Base-by-base conservation (phyloP, 1,284 basidiomycete genomes). In the Entoloma clypeatum region DNA sequence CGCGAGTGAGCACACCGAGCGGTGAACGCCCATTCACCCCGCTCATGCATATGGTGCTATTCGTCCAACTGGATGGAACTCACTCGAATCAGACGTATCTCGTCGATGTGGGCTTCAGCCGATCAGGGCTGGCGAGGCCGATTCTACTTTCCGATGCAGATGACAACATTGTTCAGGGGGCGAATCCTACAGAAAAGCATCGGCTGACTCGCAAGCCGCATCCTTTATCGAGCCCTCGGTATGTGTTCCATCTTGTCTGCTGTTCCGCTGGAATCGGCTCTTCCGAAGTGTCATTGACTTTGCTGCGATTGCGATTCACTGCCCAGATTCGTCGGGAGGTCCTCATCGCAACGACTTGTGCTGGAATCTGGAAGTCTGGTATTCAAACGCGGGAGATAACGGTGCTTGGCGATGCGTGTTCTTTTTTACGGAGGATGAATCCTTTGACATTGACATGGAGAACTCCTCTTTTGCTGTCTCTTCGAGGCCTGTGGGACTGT, bases 91-190 rank as follows among this genome's bases (percentile, higher is more conserved):
- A 48, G 27, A 67, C 65, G 1, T 69, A 67, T 43, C 22, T 68
- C 14, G 61, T 64, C 7, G 68, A 69, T 40, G 64, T 65, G 8
- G 64, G 65, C 3, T 62, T 61, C 39, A 64, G 65, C 9, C 51
- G 53, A 2, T 38, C 50, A 3, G 58, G 62, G 1, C 52, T 60
- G 7, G 53, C 56, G 10, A 49, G 59, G 17, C 68, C 67, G 0
- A 61, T 69, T 13, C 53, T 67, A 1, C 55, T 70, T 5, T 55
- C 58, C n/a, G 51, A 58, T 16, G 49, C 45, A 17, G 51, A 56
- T 1, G 57, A 53, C 2, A 59, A 60, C 30, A 33, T 51, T 7
- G 49, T 53, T 10, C 30, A 47, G 22, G 65, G 65, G 10, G 44
- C 57, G 7, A 52, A 51, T 6, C 52, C 54, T 2, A 53, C 52